Evolutionary conservation across 179 eudicot genomes (phyloP).

Genomic region (Beta lomatogona): DNA sequence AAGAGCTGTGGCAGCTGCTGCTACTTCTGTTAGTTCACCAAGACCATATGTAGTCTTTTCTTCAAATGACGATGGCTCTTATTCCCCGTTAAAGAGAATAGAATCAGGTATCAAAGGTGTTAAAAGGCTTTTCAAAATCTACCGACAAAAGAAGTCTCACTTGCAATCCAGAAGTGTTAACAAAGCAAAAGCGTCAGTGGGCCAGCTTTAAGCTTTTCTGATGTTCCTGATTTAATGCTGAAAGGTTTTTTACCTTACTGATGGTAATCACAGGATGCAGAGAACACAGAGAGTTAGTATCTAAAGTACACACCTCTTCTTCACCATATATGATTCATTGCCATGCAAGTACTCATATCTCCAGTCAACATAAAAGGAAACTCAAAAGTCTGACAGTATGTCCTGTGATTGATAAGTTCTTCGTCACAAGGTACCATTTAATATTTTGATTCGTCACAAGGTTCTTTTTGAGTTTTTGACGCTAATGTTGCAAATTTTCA

Average conservation of each 20-base stretch:
- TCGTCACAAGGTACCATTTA: conserved; percentile 64
- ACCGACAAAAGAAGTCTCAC: conserved; percentile 58
- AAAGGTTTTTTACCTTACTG: not conserved
- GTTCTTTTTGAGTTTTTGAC: too few relatives aligned
- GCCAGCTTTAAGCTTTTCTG: conserved; percentile 60
- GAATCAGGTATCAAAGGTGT: conserved; percentile 60
- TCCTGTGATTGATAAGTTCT: conserved; percentile 76
- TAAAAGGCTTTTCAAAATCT: conserved; percentile 78
- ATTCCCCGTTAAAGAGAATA: conserved; percentile 73
- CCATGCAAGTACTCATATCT: conserved; percentile 50
- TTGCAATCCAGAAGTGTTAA: conserved; percentile 89
- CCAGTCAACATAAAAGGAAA: conserved; percentile 95
- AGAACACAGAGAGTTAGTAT: conserved; percentile 62
- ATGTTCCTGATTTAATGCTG: too few relatives aligned
- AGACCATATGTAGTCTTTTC: conserved; percentile 79
- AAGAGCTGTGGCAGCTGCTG: conserved; percentile 78
- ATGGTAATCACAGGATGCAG: conserved; percentile 49
- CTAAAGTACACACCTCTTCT: conserved; percentile 55
- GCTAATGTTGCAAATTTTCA: too few relatives aligned
- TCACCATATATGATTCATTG: conserved; percentile 60
- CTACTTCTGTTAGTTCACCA: conserved; percentile 63
- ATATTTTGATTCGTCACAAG: not conserved
- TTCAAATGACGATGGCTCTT: conserved; percentile 60
- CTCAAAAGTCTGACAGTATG: conserved; percentile 75
- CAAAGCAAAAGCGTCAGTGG: conserved; percentile 99